Evolutionary conservation across 208 protist genomes (phyloP).

Genomic region (Borovskyia barvae): DNA sequence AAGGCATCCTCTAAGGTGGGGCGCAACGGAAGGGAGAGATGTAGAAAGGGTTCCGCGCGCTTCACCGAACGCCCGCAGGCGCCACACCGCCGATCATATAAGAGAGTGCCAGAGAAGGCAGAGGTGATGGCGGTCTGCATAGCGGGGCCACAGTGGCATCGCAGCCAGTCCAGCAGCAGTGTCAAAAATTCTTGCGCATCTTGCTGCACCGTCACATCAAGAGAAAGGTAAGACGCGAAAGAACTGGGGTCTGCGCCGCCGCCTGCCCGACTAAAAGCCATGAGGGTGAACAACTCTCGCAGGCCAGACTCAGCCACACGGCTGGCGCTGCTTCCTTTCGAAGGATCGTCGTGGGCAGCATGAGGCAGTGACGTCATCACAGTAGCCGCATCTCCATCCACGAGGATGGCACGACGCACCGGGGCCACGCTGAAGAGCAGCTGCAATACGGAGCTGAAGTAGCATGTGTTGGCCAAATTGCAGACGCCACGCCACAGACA

Average conservation of each 20-base stretch:
- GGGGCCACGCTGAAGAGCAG: conserved; percentile 63
- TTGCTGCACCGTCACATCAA: conserved; percentile 70
- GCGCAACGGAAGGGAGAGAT: conserved; percentile 67
- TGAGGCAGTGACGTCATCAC: not conserved
- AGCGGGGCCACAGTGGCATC: conserved; percentile 33
- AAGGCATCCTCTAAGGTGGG: conserved; percentile 61
- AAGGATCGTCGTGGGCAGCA: not conserved
- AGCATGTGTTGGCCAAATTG: conserved; percentile 90
- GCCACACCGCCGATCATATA: conserved; percentile 74
- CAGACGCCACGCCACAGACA: conserved; percentile 69
- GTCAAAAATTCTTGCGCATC: conserved; percentile 84
- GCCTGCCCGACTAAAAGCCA: conserved; percentile 61
- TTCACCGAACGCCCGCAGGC: conserved; percentile 53
- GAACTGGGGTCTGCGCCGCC: conserved; percentile 45
- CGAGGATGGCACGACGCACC: conserved; percentile 59
- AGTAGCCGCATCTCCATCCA: conserved; percentile 9
- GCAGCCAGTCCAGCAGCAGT: conserved; percentile 73
- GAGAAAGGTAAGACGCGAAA: conserved; percentile 64
- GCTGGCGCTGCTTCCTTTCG: not conserved
- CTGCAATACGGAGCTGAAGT: conserved; percentile 86
- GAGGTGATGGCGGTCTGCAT: conserved; percentile 40
- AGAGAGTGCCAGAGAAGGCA: conserved; percentile 58
- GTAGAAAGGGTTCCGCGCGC: conserved; percentile 66
- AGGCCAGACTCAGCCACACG: conserved; percentile 45
- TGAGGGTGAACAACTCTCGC: conserved; percentile 67